Conservation (phyloP, 1,284 basidiomycete species). For the Chondrostereum purpureum region DNA sequence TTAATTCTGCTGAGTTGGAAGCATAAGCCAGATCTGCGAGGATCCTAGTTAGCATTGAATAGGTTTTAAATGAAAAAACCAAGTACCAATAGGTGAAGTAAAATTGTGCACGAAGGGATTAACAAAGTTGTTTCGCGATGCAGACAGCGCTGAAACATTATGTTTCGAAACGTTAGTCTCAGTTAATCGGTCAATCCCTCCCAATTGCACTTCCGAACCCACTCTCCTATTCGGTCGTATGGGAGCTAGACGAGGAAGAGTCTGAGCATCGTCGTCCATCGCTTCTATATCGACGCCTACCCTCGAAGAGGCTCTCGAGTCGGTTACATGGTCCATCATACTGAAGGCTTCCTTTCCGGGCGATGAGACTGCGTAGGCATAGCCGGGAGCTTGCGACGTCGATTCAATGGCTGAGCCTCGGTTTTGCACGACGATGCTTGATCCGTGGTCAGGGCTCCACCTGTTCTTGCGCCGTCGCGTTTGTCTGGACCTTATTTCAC, state of each 20-base stretch:
- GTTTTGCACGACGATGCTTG: constrained; percentile 1
- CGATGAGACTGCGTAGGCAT: constrained; percentile 3
- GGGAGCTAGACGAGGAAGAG: constrained; percentile 13
- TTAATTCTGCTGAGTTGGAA: too few relatives aligned
- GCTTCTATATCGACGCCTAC: constrained; percentile 9
- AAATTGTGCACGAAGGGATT: constrained; percentile 41
- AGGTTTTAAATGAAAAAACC: not conserved
- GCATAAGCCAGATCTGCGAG: too few relatives aligned
- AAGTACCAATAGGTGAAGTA: constrained; percentile 45
- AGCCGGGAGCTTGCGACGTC: not conserved
- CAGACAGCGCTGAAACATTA: constrained; percentile 19
- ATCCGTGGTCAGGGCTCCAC: constrained; percentile 7
- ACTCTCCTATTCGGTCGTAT: constrained; percentile 38
- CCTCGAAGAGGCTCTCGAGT: not conserved
- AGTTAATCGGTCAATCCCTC: constrained; percentile 24
- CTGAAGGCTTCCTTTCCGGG: constrained; percentile 5
- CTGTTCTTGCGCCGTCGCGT: constrained; percentile 15
- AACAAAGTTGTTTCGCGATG: constrained; percentile 16
- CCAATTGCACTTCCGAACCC: constrained; percentile 32
- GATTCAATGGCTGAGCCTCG: constrained; percentile 4
- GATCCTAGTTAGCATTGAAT: too few relatives aligned
- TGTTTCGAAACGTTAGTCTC: constrained; percentile 31
- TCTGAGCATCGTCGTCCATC: constrained; percentile 6
- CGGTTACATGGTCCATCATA: constrained; percentile 1
- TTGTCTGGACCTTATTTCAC: constrained; percentile 49